Conservation (phyloP, 106 monocot species). For the Acorus calamus region DNA sequence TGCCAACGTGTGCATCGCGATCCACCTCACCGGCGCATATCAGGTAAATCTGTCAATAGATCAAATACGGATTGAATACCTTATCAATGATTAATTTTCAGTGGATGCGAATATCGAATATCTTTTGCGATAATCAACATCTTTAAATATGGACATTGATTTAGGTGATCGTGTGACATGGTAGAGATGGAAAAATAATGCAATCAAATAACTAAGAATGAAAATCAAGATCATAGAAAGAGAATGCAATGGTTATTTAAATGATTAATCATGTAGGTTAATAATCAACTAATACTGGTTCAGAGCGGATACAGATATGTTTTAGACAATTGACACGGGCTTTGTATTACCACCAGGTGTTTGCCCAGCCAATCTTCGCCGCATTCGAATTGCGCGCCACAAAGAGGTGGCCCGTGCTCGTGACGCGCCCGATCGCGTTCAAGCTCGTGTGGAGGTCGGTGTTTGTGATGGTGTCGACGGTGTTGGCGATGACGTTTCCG, state of each 20-base stretch:
- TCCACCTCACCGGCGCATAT: constrained; percentile 53
- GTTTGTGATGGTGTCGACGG: constrained; percentile 33
- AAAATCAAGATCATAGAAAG: too few relatives aligned
- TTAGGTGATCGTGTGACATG: too few relatives aligned
- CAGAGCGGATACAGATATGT: neutral
- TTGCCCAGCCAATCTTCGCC: constrained; percentile 46
- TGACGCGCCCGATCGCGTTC: constrained; percentile 14
- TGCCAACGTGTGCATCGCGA: constrained; percentile 43
- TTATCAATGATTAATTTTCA: too few relatives aligned
- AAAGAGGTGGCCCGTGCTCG: constrained; percentile 15
- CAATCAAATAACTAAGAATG: too few relatives aligned
- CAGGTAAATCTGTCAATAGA: constrained; percentile 17
- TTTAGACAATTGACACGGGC: neutral
- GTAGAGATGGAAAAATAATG: too few relatives aligned
- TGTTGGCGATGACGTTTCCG: constrained; percentile 50
- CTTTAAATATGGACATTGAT: too few relatives aligned
- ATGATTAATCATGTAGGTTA: neutral
- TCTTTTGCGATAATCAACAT: too few relatives aligned
- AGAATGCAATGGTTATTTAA: neutral
- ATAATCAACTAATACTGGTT: neutral
- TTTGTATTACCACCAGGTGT: constrained; percentile 28
- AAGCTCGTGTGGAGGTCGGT: constrained; percentile 37
- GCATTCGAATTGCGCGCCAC: constrained; percentile 16
- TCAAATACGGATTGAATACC: too few relatives aligned
- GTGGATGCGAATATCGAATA: too few relatives aligned